phyloP scores from a whole-genome alignment of 257 asterid genomes.

The Solanum habrochaites region DNA sequence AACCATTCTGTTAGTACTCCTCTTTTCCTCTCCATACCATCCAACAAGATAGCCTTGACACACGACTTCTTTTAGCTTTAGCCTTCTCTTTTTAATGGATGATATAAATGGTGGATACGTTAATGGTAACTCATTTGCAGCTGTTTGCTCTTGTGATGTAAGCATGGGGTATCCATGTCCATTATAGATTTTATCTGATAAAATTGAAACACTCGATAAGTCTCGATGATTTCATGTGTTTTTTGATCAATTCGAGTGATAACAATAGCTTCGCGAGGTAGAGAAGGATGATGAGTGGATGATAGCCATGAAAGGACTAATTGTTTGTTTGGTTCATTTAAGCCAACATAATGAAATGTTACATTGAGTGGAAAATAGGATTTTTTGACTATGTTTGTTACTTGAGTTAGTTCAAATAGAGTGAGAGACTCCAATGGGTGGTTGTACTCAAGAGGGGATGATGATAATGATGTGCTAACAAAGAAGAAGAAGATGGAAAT shows the following conservation, averaged over 20 bases:
- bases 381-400: constrained; percentile 22
- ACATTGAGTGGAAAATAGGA: constrained; percentile 8
- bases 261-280: constrained; percentile 35
- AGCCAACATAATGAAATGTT: constrained; percentile 56
- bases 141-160: constrained; percentile 23
- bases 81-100: constrained; percentile 44
- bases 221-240: constrained; percentile 37
- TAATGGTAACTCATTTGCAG: constrained; percentile 25
- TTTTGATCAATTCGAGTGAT: constrained; percentile 16
- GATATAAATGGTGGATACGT: constrained; percentile 32
- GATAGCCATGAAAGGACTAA: constrained; percentile 18
- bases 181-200: constrained; percentile 16
- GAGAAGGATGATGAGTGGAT: background rate
- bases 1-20: constrained; percentile 21
- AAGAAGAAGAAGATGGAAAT: constrained; percentile 2
- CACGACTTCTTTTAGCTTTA: constrained; percentile 31
- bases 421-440: constrained; percentile 54
- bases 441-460: constrained; percentile 1
- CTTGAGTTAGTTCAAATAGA: constrained; percentile 32
- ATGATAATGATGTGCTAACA: background rate
- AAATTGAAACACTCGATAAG: constrained; percentile 7
- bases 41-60: constrained; percentile 39
- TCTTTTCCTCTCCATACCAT: constrained; percentile 50
- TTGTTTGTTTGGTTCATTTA: constrained; percentile 51
- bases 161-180: constrained; percentile 53